Conservation (phyloP, 495 filamentous ascomycete species). For the Penicillium tannophilum region DNA sequence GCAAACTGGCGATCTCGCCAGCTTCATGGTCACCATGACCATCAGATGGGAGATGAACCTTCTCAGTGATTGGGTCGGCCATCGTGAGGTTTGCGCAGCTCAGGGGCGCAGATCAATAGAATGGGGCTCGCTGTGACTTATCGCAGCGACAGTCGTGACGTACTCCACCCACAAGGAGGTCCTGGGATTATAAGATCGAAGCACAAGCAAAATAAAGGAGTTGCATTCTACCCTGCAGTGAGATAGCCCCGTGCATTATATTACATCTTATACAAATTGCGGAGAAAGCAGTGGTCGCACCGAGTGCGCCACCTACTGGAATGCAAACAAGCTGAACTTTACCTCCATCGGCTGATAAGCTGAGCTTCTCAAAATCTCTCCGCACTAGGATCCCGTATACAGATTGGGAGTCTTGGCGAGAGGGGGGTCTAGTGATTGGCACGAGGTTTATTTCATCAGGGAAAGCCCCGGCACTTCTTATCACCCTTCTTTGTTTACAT, state of each 20-base stretch:
- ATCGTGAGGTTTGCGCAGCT: background rate
- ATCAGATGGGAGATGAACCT: background rate
- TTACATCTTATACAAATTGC: background rate
- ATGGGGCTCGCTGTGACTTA: background rate
- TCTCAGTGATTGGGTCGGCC: slow-evolving; percentile 2
- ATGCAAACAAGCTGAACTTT: background rate
- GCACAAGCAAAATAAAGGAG: background rate
- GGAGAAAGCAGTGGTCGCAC: background rate
- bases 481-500: background rate
- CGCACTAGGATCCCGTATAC: slow-evolving; percentile 13
- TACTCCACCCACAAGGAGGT: background rate
- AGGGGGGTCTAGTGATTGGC: background rate
- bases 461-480: background rate
- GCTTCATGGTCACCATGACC: slow-evolving; percentile 16
- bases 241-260: background rate
- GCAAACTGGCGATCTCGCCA: slow-evolving; percentile 17
- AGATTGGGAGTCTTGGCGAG: slow-evolving; percentile 2
- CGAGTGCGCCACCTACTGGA: background rate
- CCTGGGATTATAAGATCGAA: background rate
- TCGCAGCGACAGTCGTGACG: slow-evolving; percentile 4
- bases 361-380: background rate
- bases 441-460: background rate
- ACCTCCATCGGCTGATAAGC: background rate
- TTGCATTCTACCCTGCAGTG: background rate
- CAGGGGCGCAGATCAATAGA: background rate